Percentiles rank a stretch among this genome's conserved stretches.
phyloP scores from a whole-genome alignment of 495 filamentous ascomycete genomes.

The Aspergillus ellipticus region DNA sequence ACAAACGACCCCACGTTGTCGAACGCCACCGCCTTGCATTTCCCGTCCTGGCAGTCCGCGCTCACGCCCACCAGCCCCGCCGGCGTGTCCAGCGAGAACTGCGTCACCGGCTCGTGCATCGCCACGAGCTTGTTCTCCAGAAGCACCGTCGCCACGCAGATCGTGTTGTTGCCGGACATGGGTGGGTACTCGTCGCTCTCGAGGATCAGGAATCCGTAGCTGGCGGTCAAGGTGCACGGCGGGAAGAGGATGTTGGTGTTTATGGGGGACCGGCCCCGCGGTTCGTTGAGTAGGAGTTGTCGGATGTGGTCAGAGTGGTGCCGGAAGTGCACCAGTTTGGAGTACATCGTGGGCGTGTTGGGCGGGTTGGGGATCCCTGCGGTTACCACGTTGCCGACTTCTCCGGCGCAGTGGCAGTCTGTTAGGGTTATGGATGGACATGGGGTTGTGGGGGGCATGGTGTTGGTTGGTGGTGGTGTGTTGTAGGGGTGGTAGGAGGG shows the following conservation, averaged over 20 bases:
- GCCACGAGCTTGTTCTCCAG: constrained; percentile 36
- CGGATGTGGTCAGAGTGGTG: constrained; percentile 28
- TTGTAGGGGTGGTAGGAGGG: no score
- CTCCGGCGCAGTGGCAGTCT: constrained; percentile 3
- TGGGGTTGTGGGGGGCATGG: no score
- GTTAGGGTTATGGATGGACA: neutral
- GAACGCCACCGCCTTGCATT: constrained; percentile 33
- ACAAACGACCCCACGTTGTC: constrained; percentile 36
- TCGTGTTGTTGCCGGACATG: constrained; percentile 37
- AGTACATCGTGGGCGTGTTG: constrained; percentile 20
- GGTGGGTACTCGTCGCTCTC: constrained; percentile 37
- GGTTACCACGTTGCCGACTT: constrained; percentile 12
- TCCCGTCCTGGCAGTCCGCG: constrained; percentile 31
- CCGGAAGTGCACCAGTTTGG: constrained; percentile 20
- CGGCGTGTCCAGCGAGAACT: constrained; percentile 27
- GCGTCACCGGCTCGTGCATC: constrained; percentile 32
- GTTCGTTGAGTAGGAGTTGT: constrained; percentile 35
- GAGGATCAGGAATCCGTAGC: constrained; percentile 38
- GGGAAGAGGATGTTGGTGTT: constrained; percentile 34
- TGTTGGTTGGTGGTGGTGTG: no score
- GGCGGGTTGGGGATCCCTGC: constrained; percentile 20
- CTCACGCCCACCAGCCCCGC: constrained; percentile 29
- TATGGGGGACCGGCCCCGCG: constrained; percentile 31
- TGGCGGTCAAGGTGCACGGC: constrained; percentile 30
- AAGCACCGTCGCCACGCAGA: constrained; percentile 32